A percentile compares a stretch with the other conserved stretches of the same genome.
phyloP scores from a whole-genome alignment of 2,329 filamentous ascomycete genomes.

The Lomentospora prolificans region DNA sequence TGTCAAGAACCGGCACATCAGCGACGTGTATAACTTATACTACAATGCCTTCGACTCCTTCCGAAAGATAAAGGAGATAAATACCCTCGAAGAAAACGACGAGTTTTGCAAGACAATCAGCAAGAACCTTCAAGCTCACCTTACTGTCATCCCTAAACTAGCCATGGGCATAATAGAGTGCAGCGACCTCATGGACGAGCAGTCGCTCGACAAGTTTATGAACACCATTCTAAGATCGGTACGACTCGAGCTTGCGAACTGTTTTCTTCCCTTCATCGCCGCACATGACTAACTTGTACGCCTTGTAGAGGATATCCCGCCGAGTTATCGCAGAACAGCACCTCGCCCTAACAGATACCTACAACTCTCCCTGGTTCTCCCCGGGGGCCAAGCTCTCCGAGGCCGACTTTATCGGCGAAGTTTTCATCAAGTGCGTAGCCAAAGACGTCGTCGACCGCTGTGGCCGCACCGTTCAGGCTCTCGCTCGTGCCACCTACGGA shows the following conservation, averaged over 20 bases:
- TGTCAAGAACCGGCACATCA: conserved; percentile 88
- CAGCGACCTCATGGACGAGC: conserved; percentile 67
- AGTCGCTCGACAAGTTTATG: conserved; percentile 88
- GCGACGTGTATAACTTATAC: conserved; percentile 92
- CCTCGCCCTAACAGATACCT: conserved; percentile 87
- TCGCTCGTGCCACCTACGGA: conserved; percentile 68
- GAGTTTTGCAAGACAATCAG: conserved; percentile 71
- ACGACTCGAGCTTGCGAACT: conserved; percentile 22
- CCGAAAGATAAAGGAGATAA: conserved; percentile 73
- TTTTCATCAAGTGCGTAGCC: conserved; percentile 87
- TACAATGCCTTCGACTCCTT: conserved; percentile 93
- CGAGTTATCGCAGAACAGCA: conserved; percentile 97
- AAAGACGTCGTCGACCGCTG: conserved; percentile 81
- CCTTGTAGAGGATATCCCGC: conserved; percentile 70
- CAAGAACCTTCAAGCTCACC: conserved; percentile 72
- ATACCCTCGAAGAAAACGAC: conserved; percentile 83
- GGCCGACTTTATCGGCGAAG: conserved; percentile 85
- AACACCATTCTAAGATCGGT: conserved; percentile 85
- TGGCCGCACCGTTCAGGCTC: conserved; percentile 62
- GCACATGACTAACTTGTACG: conserved; percentile 8
- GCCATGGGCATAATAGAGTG: conserved; percentile 93
- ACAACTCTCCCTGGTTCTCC: conserved; percentile 82
- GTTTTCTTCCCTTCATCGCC: background rate
- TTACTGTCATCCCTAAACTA: conserved; percentile 87
- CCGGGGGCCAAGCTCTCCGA: conserved; percentile 63